A percentile compares a stretch with the other conserved stretches of the same genome.
Conservation (phyloP, 2,329 filamentous ascomycete species). For the Penicillium griseofulvum region DNA sequence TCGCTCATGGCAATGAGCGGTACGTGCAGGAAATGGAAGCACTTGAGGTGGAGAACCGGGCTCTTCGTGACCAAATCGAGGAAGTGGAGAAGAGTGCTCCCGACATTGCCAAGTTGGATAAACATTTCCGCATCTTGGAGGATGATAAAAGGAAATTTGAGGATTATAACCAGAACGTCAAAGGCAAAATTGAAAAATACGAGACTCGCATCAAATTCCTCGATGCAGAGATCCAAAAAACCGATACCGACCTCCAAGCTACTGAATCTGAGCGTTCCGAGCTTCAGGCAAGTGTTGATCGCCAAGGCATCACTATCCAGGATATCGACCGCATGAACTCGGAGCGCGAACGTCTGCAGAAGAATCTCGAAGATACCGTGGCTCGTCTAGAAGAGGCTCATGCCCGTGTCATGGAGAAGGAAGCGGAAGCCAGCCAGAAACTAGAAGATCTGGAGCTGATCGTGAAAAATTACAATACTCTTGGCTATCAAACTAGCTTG, state of each 20-base stretch:
- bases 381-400: slow-evolving; percentile 81
- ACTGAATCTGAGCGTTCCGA: slow-evolving; percentile 77
- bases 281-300: slow-evolving; percentile 83
- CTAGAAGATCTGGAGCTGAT: slow-evolving; percentile 89
- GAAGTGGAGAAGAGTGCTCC: slow-evolving; percentile 84
- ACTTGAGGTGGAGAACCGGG: slow-evolving; percentile 80
- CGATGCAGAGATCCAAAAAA: slow-evolving; percentile 81
- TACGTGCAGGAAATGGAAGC: slow-evolving; percentile 80
- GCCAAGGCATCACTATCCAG: slow-evolving; percentile 91
- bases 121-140: slow-evolving; percentile 88
- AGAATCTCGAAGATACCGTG: slow-evolving; percentile 73
- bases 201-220: slow-evolving; percentile 74
- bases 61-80: slow-evolving; percentile 79
- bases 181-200: slow-evolving; percentile 85
- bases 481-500: slow-evolving; percentile 89
- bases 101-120: slow-evolving; percentile 78
- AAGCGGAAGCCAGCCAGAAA: slow-evolving; percentile 78
- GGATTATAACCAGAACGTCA: slow-evolving; percentile 82
- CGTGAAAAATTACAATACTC: slow-evolving; percentile 87
- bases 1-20: slow-evolving; percentile 78
- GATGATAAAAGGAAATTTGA: slow-evolving; percentile 95
- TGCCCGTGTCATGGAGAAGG: slow-evolving; percentile 77
- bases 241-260: slow-evolving; percentile 69
- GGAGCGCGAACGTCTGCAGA: slow-evolving; percentile 89
- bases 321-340: slow-evolving; percentile 99